Percentiles rank a stretch among this genome's conserved stretches.
Evolutionary conservation across 2,329 filamentous ascomycete genomes (phyloP).

Genomic region (Diaporthe velutina): DNA sequence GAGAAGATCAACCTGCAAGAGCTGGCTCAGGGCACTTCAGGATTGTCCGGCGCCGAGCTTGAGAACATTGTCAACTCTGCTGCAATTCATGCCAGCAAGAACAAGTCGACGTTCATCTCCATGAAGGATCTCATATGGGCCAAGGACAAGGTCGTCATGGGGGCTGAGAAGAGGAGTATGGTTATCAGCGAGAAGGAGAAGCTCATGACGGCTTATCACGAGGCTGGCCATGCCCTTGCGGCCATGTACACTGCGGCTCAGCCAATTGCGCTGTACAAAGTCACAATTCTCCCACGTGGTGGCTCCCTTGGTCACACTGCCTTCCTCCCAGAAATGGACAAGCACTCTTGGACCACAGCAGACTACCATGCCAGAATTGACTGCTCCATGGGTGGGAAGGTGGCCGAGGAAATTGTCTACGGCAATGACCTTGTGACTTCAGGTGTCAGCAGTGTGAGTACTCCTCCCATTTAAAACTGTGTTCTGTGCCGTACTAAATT

Average conservation of each 20-base stretch:
- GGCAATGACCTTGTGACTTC: constrained; percentile 92
- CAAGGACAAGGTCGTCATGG: constrained; percentile 98
- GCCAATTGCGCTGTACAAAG: constrained; percentile 89
- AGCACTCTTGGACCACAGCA: constrained; percentile 87
- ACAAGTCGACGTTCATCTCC: constrained; percentile 80
- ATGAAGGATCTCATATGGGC: constrained; percentile 94
- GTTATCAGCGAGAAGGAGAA: constrained; percentile 95
- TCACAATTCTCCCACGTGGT: constrained; percentile 94
- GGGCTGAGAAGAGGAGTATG: constrained; percentile 89
- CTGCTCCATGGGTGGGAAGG: constrained; percentile 83
- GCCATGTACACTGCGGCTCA: constrained; percentile 82
- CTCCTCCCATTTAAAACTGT: neutral
- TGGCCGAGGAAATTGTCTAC: constrained; percentile 88
- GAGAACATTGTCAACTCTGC: constrained; percentile 98
- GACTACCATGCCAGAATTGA: constrained; percentile 80
- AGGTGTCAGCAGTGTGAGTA: constrained; percentile 81
- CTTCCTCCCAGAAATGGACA: constrained; percentile 90
- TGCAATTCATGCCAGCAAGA: constrained; percentile 92
- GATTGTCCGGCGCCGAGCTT: constrained; percentile 94
- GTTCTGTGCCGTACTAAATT: constrained; percentile 44
- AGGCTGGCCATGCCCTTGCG: constrained; percentile 94
- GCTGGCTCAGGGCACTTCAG: constrained; percentile 88
- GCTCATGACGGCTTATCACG: constrained; percentile 96
- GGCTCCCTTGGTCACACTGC: constrained; percentile 88
- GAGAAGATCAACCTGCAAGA: constrained; percentile 85